Percentiles rank a stretch among this genome's conserved stretches.
Conservation (phyloP, 2,329 filamentous ascomycete species). For the Cladophialophora immunda region DNA sequence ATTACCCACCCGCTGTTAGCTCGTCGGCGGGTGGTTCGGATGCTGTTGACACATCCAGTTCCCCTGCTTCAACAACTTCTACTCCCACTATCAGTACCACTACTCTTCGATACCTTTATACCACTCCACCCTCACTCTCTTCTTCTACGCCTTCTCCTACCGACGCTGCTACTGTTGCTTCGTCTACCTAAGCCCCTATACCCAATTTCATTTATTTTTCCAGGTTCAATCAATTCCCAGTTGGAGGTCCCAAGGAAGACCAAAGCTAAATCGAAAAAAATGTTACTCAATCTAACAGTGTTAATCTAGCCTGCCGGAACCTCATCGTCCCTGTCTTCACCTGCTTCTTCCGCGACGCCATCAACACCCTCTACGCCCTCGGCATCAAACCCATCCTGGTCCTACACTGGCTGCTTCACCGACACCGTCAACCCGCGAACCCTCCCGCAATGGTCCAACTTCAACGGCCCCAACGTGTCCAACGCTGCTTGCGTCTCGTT, state of each 20-base stretch:
- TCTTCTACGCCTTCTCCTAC: background rate
- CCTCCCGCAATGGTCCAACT: constrained; percentile 53
- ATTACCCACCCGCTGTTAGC: constrained; percentile 13
- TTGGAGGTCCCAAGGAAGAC: background rate
- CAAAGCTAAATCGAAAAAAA: background rate
- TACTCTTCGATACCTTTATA: constrained; percentile 2
- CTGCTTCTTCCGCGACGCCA: constrained; percentile 1
- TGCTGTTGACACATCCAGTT: constrained; percentile 15
- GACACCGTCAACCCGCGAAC: constrained; percentile 50
- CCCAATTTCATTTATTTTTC: background rate
- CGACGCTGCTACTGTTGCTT: background rate
- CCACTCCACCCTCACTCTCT: background rate
- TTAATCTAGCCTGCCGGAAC: constrained; percentile 4
- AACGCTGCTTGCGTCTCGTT: constrained; percentile 59
- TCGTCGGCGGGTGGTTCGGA: constrained; percentile 22
- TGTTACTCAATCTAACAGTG: constrained; percentile 10
- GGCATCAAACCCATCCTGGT: constrained; percentile 30
- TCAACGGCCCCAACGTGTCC: constrained; percentile 52
- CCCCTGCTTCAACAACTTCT: background rate
- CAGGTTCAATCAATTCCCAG: background rate
- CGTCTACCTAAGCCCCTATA: background rate
- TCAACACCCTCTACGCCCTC: constrained; percentile 6
- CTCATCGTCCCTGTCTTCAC: constrained; percentile 2
- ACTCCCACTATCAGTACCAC: background rate
- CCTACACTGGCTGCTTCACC: constrained; percentile 53